phyloP scores from a whole-genome alignment of 1,139 yeast genomes.

The Scheffersomyces titani region DNA sequence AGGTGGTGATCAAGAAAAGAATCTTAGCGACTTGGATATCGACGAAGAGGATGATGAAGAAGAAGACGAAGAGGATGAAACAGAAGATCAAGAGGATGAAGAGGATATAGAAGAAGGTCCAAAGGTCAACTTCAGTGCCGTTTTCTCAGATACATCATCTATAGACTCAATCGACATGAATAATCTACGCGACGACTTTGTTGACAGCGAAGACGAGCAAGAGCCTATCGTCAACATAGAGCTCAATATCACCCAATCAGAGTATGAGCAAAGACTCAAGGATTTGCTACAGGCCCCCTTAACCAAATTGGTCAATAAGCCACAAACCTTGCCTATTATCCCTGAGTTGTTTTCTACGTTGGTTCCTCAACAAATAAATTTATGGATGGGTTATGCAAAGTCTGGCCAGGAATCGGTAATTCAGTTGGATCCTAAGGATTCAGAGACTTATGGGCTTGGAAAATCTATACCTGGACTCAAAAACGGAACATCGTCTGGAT shows the following conservation, averaged over 20 bases:
- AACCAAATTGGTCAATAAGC: slow-evolving; percentile 34
- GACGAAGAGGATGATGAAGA: slow-evolving; percentile 12
- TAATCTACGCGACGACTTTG: slow-evolving; percentile 54
- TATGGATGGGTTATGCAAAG: slow-evolving; percentile 61
- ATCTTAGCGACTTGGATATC: slow-evolving; percentile 1
- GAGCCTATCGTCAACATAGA: slow-evolving; percentile 7
- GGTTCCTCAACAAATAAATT: slow-evolving; percentile 68
- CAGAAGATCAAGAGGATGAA: slow-evolving; percentile 5
- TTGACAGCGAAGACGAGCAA: slow-evolving; percentile 19
- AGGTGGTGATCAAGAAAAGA: slow-evolving; percentile 10
- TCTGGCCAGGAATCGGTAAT: not conserved
- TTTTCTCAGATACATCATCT: slow-evolving; percentile 35
- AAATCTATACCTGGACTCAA: slow-evolving; percentile 47
- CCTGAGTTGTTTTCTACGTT: slow-evolving; percentile 44
- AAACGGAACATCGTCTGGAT: slow-evolving; percentile 64
- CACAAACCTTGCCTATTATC: slow-evolving; percentile 33
- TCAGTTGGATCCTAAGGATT: slow-evolving; percentile 3
- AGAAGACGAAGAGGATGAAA: slow-evolving; percentile 15
- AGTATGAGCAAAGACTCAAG: slow-evolving; percentile 21
- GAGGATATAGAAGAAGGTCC: slow-evolving; percentile 1
- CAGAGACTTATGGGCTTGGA: slow-evolving; percentile 43
- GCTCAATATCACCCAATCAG: slow-evolving; percentile 7
- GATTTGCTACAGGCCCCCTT: slow-evolving; percentile 67
- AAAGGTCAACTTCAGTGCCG: slow-evolving; percentile 4
- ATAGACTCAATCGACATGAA: slow-evolving; percentile 33